These are phyloP conservation scores for Apiospora arundinis DNA, from an alignment of 2,329 filamentous ascomycete genomes.

Conservation along the genomic window DNA sequence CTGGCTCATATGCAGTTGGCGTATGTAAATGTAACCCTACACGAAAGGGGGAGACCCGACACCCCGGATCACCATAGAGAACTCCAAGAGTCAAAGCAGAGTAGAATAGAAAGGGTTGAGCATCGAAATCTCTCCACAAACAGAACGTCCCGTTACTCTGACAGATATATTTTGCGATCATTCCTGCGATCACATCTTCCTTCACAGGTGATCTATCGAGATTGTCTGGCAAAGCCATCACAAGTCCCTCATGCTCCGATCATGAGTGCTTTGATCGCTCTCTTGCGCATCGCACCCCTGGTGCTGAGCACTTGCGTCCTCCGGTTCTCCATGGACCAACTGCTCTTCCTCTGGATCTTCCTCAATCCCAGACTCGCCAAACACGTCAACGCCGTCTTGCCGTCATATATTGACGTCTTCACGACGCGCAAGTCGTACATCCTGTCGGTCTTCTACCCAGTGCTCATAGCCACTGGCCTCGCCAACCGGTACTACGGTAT, in stretches of 20 bases:
- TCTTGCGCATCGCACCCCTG: neutral
- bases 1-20: neutral
- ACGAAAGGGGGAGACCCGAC: neutral
- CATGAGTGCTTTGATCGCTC: neutral
- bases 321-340: neutral
- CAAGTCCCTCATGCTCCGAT: neutral
- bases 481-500: neutral
- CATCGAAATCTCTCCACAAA: neutral
- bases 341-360: neutral
- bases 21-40: neutral
- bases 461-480: neutral
- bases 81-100: too few relatives aligned
- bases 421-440: conserved; percentile 9
- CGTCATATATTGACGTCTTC: neutral
- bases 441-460: neutral
- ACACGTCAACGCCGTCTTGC: neutral
- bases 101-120: neutral
- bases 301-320: neutral
- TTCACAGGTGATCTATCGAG: neutral
- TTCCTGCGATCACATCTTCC: neutral
- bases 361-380: neutral
- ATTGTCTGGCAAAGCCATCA: neutral
- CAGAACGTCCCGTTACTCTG: neutral
- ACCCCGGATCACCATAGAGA: neutral
- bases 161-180: neutral